Percentiles rank a stretch among this genome's conserved stretches.
Conservation (phyloP, 75 land plant species). For the Larix kaempferi region DNA sequence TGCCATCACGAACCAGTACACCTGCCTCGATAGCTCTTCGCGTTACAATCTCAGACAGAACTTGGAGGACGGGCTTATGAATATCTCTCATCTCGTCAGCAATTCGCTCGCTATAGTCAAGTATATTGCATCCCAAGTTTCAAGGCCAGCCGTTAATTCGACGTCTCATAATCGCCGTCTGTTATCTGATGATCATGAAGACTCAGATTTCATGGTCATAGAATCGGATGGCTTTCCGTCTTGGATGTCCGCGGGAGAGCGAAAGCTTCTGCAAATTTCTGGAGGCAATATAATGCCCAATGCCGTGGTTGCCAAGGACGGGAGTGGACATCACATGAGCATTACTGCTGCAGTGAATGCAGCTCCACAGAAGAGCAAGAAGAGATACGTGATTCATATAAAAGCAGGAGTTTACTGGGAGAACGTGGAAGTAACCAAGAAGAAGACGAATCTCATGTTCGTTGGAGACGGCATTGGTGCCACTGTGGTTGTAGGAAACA, state of each 20-base stretch:
- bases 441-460: conserved; percentile 17
- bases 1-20: conserved; percentile 59
- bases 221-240: conserved; percentile 2
- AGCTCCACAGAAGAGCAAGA: conserved; percentile 17
- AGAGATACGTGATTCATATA: conserved; percentile 17
- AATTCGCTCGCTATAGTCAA: conserved; percentile 44
- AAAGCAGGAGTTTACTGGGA: conserved; percentile 35
- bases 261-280: conserved; percentile 23
- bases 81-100: conserved; percentile 36
- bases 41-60: neutral
- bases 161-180: no score
- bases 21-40: conserved; percentile 64
- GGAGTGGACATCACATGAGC: conserved; percentile 29
- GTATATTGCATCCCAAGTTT: conserved; percentile 7
- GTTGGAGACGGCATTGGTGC: conserved; percentile 23
- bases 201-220: no score
- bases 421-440: conserved; percentile 8
- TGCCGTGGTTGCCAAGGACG: conserved; percentile 60
- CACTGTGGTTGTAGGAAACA: conserved; percentile 28
- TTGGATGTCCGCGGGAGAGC: conserved; percentile 24
- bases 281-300: conserved; percentile 10
- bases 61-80: conserved; percentile 8
- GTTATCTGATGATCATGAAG: no score
- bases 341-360: conserved; percentile 33
- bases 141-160: no score